Base-by-base conservation (phyloP, 768 basidiomycete species). In the Flagelloscypha sp. region DNA sequence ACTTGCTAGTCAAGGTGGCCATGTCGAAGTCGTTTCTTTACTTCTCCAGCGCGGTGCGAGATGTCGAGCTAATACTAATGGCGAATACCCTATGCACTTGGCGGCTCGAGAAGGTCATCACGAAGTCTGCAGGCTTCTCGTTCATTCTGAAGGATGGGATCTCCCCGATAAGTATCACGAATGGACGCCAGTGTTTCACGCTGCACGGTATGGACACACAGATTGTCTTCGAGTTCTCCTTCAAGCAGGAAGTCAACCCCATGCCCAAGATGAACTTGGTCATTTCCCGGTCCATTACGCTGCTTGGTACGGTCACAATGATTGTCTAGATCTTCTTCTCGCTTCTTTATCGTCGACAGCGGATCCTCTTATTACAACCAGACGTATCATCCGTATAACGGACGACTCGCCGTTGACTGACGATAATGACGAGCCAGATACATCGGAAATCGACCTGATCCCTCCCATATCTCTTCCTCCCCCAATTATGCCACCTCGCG, bases 101-200 rank as follows among this genome's bases (percentile, higher is more conserved):
- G 94, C 95, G 16, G 92, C 93, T 6, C 76, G 86, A 38, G 84
- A 89, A 52, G 95, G 95, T 3, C 92, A 95, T 44, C 72, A 72
- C 6, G 74, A 79, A n/a, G 76, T 95, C 13, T 94, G 93, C 55
- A 68, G 61, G 39, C 57, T 89, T 6, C 73, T 99, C 22, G 62
- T 90, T 4, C 65, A 65, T 20, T 76, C 76, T 25, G 81, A 76
- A 32, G 88, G 79, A 24, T 88, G 80, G 78, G 89, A 88, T 56
- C 68, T 74, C 6, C 79, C 82, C 1, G 95, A 99, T 68, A 98
- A 93, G 59, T 98, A 94, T 57, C 85, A 94, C 52, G 89, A 95
- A 55, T 97, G 94, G 90, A 98, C 93, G 6, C 95, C 95, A 17
- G 68, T 98, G 28, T 90, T 93, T 52, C 93, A 98, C 57, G 90